Base-by-base conservation (phyloP, 352 stramenopile species). In the Thalassiosira exigua region DNA sequence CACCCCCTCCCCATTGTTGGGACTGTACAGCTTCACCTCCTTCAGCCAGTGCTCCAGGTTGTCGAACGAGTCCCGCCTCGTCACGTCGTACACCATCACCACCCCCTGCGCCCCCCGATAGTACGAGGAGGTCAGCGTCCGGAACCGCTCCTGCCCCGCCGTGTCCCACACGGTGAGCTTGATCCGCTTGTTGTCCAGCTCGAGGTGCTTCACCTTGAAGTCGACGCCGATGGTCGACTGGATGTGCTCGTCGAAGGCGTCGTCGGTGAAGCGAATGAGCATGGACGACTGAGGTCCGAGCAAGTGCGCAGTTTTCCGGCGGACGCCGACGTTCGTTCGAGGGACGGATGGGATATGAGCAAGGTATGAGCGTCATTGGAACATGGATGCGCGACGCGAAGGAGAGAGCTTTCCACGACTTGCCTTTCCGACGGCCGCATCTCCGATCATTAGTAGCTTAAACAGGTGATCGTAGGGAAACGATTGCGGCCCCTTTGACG, bases 91-190 rank as follows among this genome's bases (percentile, higher is more conserved):
- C 19, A 98, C 96, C 96, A 99, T 90, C 14, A 99, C 96, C 44
- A 99, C 98, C 96, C 97, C 97, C 82, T 99, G 96, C 11, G 96
- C 96, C 30, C 97, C 97, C 57, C 97, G 94, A 72, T 98, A 99
- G 83, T 99, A 99, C 59, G 94, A 98, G 59, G 95, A 98, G 60
- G 97, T 99, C 85, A 99, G 99, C 68, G 97, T 99, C 56, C 96
- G 95, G 92, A 99, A 99, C 53, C 97, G 96, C 86, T 99, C 97
- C 89, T 99, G 97, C 32, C 97, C 97, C 32, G 97, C 97, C 30
- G 97, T 99, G 81, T 99, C 97, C 97, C 96, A 99, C 78, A 99
- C 98, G 89, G 94, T 87, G 44, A 99, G 90, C 87, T 99, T 99
- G 81, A 99, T 96, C 69, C 96, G 97, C 87, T 98, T 99, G 65